Conservation (phyloP, 2,329 filamentous ascomycete species). For the Trichophyton schoenleinii region DNA sequence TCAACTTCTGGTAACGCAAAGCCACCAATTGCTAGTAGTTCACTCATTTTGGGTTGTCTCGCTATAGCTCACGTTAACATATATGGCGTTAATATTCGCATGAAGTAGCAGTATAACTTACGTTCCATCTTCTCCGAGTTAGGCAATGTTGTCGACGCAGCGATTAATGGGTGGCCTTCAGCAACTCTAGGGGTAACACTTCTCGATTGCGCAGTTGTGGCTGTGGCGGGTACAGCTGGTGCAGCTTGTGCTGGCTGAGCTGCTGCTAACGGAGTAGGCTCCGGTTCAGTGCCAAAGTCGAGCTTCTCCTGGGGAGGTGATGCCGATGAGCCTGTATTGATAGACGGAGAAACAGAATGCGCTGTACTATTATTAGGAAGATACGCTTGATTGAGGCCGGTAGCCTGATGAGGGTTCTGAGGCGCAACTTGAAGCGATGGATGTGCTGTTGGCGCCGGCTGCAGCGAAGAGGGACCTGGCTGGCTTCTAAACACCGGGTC, state of each 20-base stretch:
- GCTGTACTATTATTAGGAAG: neutral
- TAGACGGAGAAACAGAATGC: conserved; percentile 8
- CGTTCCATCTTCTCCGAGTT: conserved; percentile 10
- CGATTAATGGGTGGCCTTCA: conserved; percentile 6
- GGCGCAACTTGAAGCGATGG: conserved; percentile 30
- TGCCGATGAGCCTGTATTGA: conserved; percentile 1
- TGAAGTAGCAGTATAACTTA: neutral
- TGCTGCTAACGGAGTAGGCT: neutral
- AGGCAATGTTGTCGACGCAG: conserved; percentile 9
- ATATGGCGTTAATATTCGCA: neutral
- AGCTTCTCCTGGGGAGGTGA: conserved; percentile 4
- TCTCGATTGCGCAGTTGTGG: neutral
- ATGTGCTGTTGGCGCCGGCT: conserved; percentile 41
- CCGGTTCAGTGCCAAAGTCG: neutral
- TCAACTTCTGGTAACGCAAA: conserved; percentile 46
- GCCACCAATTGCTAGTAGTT: conserved; percentile 55
- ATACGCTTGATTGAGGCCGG: conserved; percentile 7
- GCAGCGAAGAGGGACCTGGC: conserved; percentile 56
- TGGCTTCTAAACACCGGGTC: conserved; percentile 62
- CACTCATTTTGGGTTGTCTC: conserved; percentile 58
- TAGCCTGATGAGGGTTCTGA: conserved; percentile 28
- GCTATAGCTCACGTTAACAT: conserved; percentile 27
- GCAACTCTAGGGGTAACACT: neutral
- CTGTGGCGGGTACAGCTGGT: neutral
- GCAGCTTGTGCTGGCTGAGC: neutral